Evolutionary conservation across 495 filamentous ascomycete species (phyloP).

Genomic region (Hypoxylon intermedium): DNA sequence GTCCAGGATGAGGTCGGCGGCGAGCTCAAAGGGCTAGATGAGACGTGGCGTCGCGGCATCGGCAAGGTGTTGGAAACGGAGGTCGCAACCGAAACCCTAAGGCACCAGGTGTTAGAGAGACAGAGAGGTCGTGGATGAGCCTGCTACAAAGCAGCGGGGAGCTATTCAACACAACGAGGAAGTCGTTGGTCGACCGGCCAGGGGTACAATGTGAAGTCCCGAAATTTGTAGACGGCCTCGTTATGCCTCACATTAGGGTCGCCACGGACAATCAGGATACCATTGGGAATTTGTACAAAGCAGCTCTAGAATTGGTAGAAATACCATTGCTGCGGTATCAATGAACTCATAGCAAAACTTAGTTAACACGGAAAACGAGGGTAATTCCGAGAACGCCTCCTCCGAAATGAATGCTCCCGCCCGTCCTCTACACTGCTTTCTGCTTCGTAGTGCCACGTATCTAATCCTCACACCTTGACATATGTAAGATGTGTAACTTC

Average conservation of each 20-base stretch:
- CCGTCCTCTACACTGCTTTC: conserved; percentile 28
- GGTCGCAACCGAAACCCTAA: conserved; percentile 72
- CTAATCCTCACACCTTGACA: conserved; percentile 15
- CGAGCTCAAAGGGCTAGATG: conserved; percentile 73
- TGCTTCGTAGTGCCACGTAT: conserved; percentile 22
- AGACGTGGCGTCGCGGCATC: conserved; percentile 74
- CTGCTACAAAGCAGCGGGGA: too few relatives aligned
- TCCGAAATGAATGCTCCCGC: conserved; percentile 34
- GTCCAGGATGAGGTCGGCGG: conserved; percentile 72
- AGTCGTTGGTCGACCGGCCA: too few relatives aligned
- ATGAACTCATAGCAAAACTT: conserved; percentile 31
- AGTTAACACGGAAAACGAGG: conserved; percentile 32
- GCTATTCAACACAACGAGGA: too few relatives aligned
- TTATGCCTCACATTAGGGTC: conserved; percentile 25
- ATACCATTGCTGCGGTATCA: conserved; percentile 36
- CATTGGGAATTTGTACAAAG: conserved; percentile 1
- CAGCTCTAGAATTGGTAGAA: conserved; percentile 17
- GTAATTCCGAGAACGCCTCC: conserved; percentile 43
- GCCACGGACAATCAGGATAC: not conserved
- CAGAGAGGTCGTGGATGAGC: conserved; percentile 34
- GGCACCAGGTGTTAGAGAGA: conserved; percentile 51
- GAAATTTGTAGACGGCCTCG: too few relatives aligned
- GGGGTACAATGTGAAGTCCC: too few relatives aligned
- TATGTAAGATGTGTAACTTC: not conserved
- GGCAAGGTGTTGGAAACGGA: conserved; percentile 77